Evolutionary conservation across 1,284 basidiomycete species (phyloP).

Genomic region (Bjerkandera adusta): DNA sequence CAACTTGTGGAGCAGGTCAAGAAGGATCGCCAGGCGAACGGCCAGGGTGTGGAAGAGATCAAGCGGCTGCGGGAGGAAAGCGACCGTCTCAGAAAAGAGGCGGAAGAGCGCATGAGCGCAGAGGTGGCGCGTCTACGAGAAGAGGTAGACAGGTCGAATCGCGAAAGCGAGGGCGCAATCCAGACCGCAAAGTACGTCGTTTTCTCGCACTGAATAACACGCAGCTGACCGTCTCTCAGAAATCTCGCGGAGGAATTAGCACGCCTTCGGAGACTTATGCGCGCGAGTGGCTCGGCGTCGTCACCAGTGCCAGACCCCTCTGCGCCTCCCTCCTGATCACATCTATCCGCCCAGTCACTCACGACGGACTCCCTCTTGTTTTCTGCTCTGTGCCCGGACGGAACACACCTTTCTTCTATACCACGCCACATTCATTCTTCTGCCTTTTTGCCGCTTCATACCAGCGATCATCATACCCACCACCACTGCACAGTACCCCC

Average conservation of each 20-base stretch:
- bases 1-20: conserved; percentile 58
- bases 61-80: conserved; percentile 46
- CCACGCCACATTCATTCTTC: no score
- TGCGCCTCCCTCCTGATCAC: not conserved
- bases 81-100: conserved; percentile 44
- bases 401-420: no score
- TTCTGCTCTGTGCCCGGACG: no score
- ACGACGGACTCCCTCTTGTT: no score
- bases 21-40: conserved; percentile 41
- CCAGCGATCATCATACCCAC: no score
- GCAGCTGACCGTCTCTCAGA: conserved; percentile 32
- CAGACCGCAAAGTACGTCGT: conserved; percentile 58
- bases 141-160: conserved; percentile 52
- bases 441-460: no score
- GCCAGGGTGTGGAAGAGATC: conserved; percentile 38
- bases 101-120: conserved; percentile 46
- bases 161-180: conserved; percentile 52
- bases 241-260: conserved; percentile 58
- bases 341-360: no score
- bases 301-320: conserved; percentile 3
- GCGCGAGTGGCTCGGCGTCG: conserved; percentile 31
- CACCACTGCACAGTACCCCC: no score
- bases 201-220: conserved; percentile 2
- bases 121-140: conserved; percentile 49
- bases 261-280: conserved; percentile 69